Percentiles rank a stretch among this genome's conserved stretches.
Conservation (phyloP, 2,329 filamentous ascomycete genomes). For the Fusarium clavum region DNA sequence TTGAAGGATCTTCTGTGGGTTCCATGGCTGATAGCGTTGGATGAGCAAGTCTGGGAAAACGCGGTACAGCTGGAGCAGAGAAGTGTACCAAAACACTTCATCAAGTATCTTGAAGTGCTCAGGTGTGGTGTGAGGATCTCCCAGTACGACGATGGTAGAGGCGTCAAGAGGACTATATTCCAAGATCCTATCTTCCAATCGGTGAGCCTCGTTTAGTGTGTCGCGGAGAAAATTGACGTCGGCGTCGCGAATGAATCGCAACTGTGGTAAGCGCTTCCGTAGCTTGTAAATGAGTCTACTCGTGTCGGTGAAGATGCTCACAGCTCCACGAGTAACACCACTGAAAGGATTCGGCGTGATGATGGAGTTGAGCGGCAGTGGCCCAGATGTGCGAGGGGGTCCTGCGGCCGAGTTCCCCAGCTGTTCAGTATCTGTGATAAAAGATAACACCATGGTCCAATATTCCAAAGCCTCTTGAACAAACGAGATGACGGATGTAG, state of each 20-base stretch:
- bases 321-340: conserved; percentile 1
- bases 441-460: neutral
- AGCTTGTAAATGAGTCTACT: conserved; percentile 4
- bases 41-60: conserved; percentile 5
- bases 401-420: neutral
- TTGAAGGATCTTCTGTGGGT: neutral
- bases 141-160: neutral
- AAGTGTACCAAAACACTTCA: conserved; percentile 3
- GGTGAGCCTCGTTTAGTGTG: neutral
- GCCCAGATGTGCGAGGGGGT: neutral
- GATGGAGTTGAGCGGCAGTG: neutral
- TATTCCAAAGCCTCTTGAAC: conserved; percentile 3
- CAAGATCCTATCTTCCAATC: neutral
- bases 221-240: neutral
- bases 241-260: neutral
- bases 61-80: neutral
- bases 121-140: neutral
- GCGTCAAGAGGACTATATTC: neutral
- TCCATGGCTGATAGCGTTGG: conserved; percentile 1
- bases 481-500: neutral
- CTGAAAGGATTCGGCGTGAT: conserved; percentile 4
- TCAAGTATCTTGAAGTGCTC: conserved; percentile 2
- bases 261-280: neutral
- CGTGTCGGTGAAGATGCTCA: neutral
- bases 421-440: neutral